Percentiles rank a stretch among this genome's conserved stretches.
Evolutionary conservation across 2,329 filamentous ascomycete species (phyloP).

Genomic region (Dothideomycetidae sp.): DNA sequence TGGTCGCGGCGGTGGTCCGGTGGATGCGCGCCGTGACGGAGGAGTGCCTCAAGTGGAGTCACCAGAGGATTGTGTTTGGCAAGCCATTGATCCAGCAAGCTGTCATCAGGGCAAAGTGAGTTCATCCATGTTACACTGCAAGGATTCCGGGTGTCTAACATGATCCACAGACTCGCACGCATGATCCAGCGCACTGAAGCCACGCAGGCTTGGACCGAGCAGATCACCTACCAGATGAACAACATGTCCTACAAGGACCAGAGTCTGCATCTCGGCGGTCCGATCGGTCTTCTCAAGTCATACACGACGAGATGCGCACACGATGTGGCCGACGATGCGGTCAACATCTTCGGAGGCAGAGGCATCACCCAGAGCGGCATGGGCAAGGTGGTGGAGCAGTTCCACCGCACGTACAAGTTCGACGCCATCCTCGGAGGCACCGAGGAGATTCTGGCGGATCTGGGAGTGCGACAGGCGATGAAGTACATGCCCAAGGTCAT

Average conservation of each 20-base stretch:
- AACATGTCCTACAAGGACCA: conserved; percentile 70
- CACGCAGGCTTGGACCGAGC: conserved; percentile 77
- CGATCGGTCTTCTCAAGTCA: conserved; percentile 71
- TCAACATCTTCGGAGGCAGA: conserved; percentile 75
- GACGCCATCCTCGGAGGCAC: conserved; percentile 54
- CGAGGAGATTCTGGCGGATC: conserved; percentile 67
- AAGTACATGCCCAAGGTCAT: conserved; percentile 74
- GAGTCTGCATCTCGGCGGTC: conserved; percentile 59
- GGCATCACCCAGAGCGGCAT: conserved; percentile 70
- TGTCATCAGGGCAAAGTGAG: conserved; percentile 58
- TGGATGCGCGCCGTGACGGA: conserved; percentile 57
- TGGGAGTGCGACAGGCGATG: conserved; percentile 73
- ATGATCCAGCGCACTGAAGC: conserved; percentile 74
- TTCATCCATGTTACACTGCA: no score
- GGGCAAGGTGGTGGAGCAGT: conserved; percentile 71
- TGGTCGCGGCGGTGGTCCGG: conserved; percentile 44
- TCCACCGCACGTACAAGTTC: conserved; percentile 70
- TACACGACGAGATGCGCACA: conserved; percentile 62
- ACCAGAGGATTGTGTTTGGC: conserved; percentile 72
- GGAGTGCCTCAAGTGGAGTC: conserved; percentile 76
- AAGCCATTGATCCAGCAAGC: conserved; percentile 74
- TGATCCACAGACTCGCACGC: conserved; percentile 47
- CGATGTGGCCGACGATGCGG: conserved; percentile 69
- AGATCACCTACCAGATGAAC: conserved; percentile 77
- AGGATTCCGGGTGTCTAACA: conserved; percentile 19